Evolutionary conservation across 768 basidiomycete species (phyloP).

Genomic region (Auriscalpium vulgare): DNA sequence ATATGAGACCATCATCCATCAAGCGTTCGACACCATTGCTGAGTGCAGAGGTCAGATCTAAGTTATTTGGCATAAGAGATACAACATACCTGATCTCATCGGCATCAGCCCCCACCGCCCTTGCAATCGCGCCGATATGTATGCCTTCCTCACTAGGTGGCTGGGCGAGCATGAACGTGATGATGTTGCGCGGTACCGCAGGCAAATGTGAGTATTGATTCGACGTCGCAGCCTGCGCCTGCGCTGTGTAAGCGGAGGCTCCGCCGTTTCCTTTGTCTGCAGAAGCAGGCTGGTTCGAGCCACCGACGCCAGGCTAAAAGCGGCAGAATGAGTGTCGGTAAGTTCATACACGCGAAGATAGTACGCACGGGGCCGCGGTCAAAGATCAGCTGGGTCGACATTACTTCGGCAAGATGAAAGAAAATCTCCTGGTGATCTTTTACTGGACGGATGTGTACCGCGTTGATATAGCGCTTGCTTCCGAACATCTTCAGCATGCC

Average conservation of each 20-base stretch:
- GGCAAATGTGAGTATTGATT: slow-evolving; percentile 42
- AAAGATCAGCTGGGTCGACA: slow-evolving; percentile 57
- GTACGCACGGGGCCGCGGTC: slow-evolving; percentile 57
- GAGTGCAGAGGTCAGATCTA: not conserved
- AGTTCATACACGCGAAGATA: not conserved
- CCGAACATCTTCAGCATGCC: slow-evolving; percentile 79
- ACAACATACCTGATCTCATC: slow-evolving; percentile 41
- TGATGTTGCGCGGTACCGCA: slow-evolving; percentile 51
- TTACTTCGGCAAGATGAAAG: slow-evolving; percentile 74
- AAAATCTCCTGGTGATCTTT: slow-evolving; percentile 70
- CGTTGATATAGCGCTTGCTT: slow-evolving; percentile 75
- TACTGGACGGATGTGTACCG: slow-evolving; percentile 60
- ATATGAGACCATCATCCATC: slow-evolving; percentile 75
- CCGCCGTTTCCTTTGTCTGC: not conserved
- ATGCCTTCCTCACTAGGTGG: slow-evolving; percentile 54
- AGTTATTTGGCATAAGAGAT: not conserved
- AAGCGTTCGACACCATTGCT: slow-evolving; percentile 71
- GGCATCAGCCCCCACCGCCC: slow-evolving; percentile 53
- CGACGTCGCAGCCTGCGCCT: slow-evolving; percentile 11
- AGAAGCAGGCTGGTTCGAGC: not conserved
- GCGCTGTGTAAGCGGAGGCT: slow-evolving; percentile 28
- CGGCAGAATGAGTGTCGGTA: not conserved
- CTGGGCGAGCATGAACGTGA: slow-evolving; percentile 49
- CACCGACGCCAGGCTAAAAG: not conserved
- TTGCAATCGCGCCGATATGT: slow-evolving; percentile 64